phyloP scores from a whole-genome alignment of 2,329 filamentous ascomycete genomes.

The Pyricularia pennisetigena region DNA sequence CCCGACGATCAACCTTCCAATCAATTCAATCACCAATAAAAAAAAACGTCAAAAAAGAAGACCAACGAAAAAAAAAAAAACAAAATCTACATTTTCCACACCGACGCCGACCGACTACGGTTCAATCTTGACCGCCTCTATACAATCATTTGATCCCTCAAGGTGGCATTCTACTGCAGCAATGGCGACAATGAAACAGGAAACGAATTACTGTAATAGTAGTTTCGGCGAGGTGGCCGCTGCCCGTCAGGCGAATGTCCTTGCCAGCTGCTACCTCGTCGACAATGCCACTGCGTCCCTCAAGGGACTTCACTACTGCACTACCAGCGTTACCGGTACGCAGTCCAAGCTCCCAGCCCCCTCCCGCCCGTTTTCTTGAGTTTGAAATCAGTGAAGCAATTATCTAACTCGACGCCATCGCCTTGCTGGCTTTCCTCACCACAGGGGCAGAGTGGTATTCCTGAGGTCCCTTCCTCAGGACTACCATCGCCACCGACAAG shows the following conservation, averaged over 20 bases:
- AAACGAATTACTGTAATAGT: conserved; percentile 65
- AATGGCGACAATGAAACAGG: conserved; percentile 64
- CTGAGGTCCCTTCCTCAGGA: conserved; percentile 82
- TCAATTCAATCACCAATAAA: neutral
- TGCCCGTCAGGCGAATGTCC: conserved; percentile 60
- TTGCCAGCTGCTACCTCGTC: conserved; percentile 87
- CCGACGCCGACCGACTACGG: neutral
- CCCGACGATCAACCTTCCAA: neutral
- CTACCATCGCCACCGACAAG: conserved; percentile 78
- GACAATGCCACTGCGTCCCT: conserved; percentile 57
- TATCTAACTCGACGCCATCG: conserved; percentile 11
- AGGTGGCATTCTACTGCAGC: conserved; percentile 20
- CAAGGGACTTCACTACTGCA: conserved; percentile 88
- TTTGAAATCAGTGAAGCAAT: neutral
- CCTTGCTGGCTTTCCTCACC: neutral
- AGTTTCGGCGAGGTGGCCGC: conserved; percentile 58
- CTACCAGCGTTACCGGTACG: conserved; percentile 75
- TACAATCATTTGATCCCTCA: neutral
- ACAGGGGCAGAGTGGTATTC: conserved; percentile 84
- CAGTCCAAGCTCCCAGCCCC: neutral
- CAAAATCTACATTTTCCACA: neutral
- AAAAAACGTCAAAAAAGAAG: neutral
- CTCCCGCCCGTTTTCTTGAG: conserved; percentile 8
- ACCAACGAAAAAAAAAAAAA: too few relatives aligned
- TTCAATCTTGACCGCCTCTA: neutral